Base-by-base conservation (phyloP, 352 stramenopile genomes). In the Globisporangium carolinianum region DNA sequence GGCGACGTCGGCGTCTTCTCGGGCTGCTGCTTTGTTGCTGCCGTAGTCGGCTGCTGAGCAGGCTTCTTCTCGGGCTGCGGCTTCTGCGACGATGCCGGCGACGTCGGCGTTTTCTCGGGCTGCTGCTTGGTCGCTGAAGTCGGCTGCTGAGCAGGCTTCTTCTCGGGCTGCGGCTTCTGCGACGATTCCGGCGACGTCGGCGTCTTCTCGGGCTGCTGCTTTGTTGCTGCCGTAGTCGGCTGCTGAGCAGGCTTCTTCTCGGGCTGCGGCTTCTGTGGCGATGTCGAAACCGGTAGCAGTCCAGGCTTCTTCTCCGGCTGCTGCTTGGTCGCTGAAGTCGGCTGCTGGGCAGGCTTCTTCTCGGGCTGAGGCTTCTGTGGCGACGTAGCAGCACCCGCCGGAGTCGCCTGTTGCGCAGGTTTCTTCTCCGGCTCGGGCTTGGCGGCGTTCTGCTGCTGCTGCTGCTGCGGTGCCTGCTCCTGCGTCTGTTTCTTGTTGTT, bases 361-460 rank as follows among this genome's bases (percentile, higher is more conserved):
- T 43, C 39, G 2, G 39, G 39, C 39, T 43, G 39, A 1, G 7
- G 39, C 39, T 43, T 43, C 2, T 32, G 24, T 32, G 24, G 24
- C 3, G 24, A 32, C 24, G 24, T 32, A 32, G 24, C 24, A 32
- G 24, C 24, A 12, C 39, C 39, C 1, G 39, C 39, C 11, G 3
- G 39, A 8, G 39, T 43, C 39, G 39, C 39, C 11, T 43, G 39
- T 12, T 43, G 39, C 11, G 53, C 11, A 7, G 43, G 12, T 14
- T 50, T 58, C 41, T 58, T 58, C 53, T 58, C 53, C 37, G 53
- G 53, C 2, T 32, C 53, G 5, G 53, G 38, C 38, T 57, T 57
- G 42, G 52, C n/a, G n/a, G 35, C 18, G 4, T 57, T 9, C 43
- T 49, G 18, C 43, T 48, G 52, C 14, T 49, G 53, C 53, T 47